Percentiles rank a stretch among this genome's conserved stretches.
Conservation (phyloP, 1,139 yeast species). For the Blastobotrys indianensis region DNA sequence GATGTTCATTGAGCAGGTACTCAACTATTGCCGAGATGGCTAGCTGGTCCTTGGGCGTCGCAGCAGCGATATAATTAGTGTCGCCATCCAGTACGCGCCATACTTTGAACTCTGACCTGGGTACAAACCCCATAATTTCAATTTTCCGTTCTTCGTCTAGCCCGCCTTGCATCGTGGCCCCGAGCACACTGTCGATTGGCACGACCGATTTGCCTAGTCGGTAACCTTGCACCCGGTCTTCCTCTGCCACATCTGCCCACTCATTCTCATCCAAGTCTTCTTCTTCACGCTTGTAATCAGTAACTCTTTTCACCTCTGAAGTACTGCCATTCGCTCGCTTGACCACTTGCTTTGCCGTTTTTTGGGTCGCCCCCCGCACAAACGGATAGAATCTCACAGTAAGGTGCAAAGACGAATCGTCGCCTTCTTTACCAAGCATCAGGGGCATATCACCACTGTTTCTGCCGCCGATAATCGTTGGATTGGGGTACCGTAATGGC, state of each 20-base stretch:
- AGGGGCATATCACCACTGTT: too few species aligned
- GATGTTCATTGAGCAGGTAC: constrained; percentile 34
- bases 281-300: not conserved
- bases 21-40: constrained; percentile 52
- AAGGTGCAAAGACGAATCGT: too few species aligned
- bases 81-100: constrained; percentile 52
- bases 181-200: not conserved
- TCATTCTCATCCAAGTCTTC: constrained; percentile 2
- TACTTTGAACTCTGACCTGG: constrained; percentile 44
- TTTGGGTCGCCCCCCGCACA: too few species aligned
- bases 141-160: constrained; percentile 27
- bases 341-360: not conserved
- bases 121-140: constrained; percentile 61
- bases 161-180: not conserved
- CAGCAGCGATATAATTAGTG: constrained; percentile 48
- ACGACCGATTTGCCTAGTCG: constrained; percentile 40
- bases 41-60: constrained; percentile 41
- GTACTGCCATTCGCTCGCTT: not conserved
- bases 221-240: constrained; percentile 46
- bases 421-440: too few species aligned
- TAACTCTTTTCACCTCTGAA: not conserved
- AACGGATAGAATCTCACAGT: too few species aligned
- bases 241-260: constrained; percentile 17
- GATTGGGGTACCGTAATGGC: not conserved
- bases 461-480: too few species aligned